Percentiles rank a stretch among this genome's conserved stretches.
These are phyloP conservation scores for Alternaria dauci DNA, from an alignment of 2,329 filamentous ascomycete species.

Conservation along the genomic window DNA sequence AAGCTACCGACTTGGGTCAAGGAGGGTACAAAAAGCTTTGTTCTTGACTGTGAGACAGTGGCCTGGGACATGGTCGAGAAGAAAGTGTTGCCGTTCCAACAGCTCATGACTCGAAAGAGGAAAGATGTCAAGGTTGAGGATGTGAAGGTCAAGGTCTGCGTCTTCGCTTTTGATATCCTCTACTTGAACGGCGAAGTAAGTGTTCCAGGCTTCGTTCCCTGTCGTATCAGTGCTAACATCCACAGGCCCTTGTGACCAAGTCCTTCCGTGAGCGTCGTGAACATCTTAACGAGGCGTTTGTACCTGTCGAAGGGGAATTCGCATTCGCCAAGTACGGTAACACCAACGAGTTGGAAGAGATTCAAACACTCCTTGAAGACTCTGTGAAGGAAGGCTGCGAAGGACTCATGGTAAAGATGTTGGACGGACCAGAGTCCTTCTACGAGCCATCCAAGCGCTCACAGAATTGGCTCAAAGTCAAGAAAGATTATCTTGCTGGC, in stretches of 20 bases:
- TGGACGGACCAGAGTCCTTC: conserved; percentile 89
- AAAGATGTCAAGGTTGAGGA: conserved; percentile 97
- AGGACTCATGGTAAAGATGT: conserved; percentile 99
- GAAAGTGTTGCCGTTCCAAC: conserved; percentile 96
- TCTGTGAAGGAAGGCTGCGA: conserved; percentile 96
- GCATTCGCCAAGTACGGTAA: conserved; percentile 87
- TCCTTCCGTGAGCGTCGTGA: conserved; percentile 83
- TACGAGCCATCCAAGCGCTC: conserved; percentile 97
- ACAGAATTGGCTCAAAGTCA: conserved; percentile 98
- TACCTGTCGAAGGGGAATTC: conserved; percentile 86
- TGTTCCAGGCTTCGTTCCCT: background rate
- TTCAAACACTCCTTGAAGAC: conserved; percentile 90
- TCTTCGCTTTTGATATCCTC: conserved; percentile 94
- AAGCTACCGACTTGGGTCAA: conserved; percentile 93
- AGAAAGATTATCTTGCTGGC: conserved; percentile 95
- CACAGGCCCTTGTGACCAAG: conserved; percentile 79
- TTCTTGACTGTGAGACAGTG: conserved; percentile 97
- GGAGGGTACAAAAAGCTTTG: conserved; percentile 88
- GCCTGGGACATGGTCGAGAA: conserved; percentile 96
- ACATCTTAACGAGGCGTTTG: conserved; percentile 76
- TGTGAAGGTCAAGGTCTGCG: conserved; percentile 94
- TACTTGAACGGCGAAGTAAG: conserved; percentile 86
- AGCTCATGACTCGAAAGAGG: conserved; percentile 96
- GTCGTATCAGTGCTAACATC: conserved; percentile 28
- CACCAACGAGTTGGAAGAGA: conserved; percentile 89